These are phyloP conservation scores for Hibiscus trionum DNA, from an alignment of 345 rosid genomes.

Conservation along the genomic window DNA sequence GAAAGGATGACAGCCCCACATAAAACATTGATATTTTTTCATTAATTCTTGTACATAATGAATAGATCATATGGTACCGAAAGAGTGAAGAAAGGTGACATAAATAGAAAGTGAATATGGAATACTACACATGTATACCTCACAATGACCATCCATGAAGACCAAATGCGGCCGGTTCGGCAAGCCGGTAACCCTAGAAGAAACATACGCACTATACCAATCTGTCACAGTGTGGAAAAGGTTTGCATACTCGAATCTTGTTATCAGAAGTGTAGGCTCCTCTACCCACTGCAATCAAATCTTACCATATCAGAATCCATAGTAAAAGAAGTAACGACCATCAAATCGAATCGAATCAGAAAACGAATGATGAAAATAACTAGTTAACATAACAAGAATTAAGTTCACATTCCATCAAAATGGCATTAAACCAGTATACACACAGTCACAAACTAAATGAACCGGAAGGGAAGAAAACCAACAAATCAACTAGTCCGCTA, in stretches of 20 bases:
- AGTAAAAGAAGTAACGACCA: constrained; percentile 5
- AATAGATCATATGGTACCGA: neutral
- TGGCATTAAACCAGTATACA: neutral
- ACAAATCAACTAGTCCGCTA: neutral
- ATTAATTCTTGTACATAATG: neutral
- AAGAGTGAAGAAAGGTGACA: neutral
- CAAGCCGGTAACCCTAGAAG: constrained; percentile 81
- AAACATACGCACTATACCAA: constrained; percentile 90
- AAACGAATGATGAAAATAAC: neutral
- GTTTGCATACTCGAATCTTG: constrained; percentile 86
- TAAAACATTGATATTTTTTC: neutral
- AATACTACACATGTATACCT: constrained; percentile 22
- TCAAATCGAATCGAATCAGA: neutral
- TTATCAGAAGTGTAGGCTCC: constrained; percentile 74
- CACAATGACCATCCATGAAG: constrained; percentile 84
- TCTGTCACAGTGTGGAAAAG: constrained; percentile 87
- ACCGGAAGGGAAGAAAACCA: neutral
- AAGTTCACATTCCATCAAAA: neutral
- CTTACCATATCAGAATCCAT: constrained; percentile 19
- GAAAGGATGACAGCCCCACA: neutral
- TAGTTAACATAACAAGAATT: neutral
- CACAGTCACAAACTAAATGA: neutral
- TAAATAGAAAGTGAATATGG: neutral
- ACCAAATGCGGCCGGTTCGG: constrained; percentile 79
- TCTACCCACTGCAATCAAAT: constrained; percentile 73